Evolutionary conservation across 2,329 filamentous ascomycete species (phyloP), one percentile per base, ranked within the genome.

Genomic region (Neopestalotiopsis rosae): DNA sequence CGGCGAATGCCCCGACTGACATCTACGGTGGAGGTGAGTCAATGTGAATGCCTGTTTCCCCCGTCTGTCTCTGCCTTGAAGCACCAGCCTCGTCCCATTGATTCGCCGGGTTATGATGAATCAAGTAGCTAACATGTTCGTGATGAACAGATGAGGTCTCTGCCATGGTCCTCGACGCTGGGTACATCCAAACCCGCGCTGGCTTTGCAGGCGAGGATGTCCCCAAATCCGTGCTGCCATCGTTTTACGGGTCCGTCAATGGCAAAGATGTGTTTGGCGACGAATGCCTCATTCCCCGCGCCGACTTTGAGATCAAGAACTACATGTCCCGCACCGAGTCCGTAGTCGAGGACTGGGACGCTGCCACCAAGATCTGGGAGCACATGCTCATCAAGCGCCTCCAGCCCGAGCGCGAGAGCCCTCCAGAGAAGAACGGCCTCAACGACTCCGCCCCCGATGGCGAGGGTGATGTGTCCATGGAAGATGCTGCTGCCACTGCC

Each of bases 131-230:
- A 68, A 75, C 69, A 32, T 28, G 24, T 28, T 28, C 24, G 66
- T 20, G 69, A 69, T 67, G 66, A 69, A 69, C 76, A 97, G 96
- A 99, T 86, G 96, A 99, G 85, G 95, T 99, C 73, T 97, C 95
- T 45, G 97, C 97, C 66, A 92, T 99, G 74, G 94, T 99, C 49
- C 93, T 99, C 78, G 96, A 99, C 79, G 93, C 96, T 3, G 96
- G 97, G 71, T 98, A 94, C 84, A 94, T 93, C 78, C 92, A 90
- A 74, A 95, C 93, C 56, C 94, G 97, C 82, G 96, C 95, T 70
- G 96, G 96, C 69, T 99, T 98, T 78, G 97, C 97, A 13, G 96
- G 97, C 78, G 97, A 99, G 88, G 96, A 99, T 83, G 92, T 94
- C 0, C 96, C 96, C 74, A 98, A 98, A 85, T 94, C 94, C 38